A percentile compares a stretch with the other conserved stretches of the same genome.
phyloP scores from a whole-genome alignment of 306 rosid species.

The Sindora glabra region DNA sequence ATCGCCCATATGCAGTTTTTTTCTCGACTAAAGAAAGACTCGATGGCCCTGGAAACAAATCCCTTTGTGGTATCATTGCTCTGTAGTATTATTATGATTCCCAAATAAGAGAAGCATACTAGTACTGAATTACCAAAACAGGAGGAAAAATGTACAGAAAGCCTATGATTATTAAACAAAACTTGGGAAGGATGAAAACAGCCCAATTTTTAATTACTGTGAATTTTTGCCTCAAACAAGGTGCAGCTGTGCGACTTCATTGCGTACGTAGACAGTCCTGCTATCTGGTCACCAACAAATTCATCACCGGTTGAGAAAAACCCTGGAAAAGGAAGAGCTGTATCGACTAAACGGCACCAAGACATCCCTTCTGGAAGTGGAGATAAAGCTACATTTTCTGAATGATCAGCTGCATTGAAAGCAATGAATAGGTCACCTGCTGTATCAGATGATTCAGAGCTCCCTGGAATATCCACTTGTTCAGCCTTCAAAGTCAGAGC shows the following conservation, averaged over 20 bases:
- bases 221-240: conserved; percentile 55
- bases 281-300: conserved; percentile 26
- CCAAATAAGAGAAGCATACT: no score
- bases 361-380: conserved; percentile 39
- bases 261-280: conserved; percentile 30
- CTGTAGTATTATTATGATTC: no score
- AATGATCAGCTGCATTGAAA: conserved; percentile 55
- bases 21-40: no score
- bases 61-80: no score
- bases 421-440: conserved; percentile 58
- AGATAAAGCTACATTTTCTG: conserved; percentile 54
- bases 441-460: conserved; percentile 16
- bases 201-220: conserved; percentile 6
- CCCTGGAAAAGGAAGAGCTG: conserved; percentile 79
- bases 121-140: no score
- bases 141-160: no score
- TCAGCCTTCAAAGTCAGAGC: conserved; percentile 65
- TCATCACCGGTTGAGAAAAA: conserved; percentile 54
- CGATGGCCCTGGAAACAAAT: no score
- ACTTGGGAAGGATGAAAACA: no score
- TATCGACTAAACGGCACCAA: conserved; percentile 71
- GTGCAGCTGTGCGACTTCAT: conserved; percentile 67
- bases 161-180: no score
- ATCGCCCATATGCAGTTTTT: no score
- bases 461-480: conserved; percentile 5